Base-by-base conservation (phyloP, 176 grass and related monocot genomes). In the Panicum miliaceum region DNA sequence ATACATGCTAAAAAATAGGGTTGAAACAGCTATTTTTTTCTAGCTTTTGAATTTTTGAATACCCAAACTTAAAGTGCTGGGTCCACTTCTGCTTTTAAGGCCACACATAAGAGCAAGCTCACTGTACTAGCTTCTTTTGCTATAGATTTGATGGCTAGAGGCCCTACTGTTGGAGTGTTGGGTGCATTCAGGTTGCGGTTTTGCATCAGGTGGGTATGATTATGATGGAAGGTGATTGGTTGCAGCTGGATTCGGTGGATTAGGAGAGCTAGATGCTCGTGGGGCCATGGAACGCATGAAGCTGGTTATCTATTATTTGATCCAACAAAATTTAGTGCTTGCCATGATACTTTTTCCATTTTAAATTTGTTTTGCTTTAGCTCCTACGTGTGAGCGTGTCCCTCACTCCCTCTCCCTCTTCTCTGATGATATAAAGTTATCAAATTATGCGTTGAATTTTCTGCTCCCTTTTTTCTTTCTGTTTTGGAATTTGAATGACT, bases 121-220 rank as follows among this genome's bases (percentile, higher is more conserved):
- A 20, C 9, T 53, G 51, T 53, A 53, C 16, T 53, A 57, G 54
- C 54, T 10, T 57, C 54, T n/a, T n/a, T 22, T 23, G 54, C 54
- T 3, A 9, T 8, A n/a, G 20, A 57, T 57, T 56, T 22, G 20
- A 57, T n/a, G 19, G 54, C 20, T 57, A 57, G 53, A 22, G 54
- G 19, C 53, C 52, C 53, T 57, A 6, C 5, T 57, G 19, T 57
- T 22, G 19, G 54, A 6, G 1, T 57, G 19, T 57, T 22, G 19
- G 54, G 20, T n/a, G n/a, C 22, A 27, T 71, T 71, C 40, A 7
- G n/a, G 23, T 47, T 27, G 42, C 5, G 23, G 12, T 71, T 47
- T 71, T 47, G 42, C 45, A 71, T 71, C 68, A 71, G 68, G 68
- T 71, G 68, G 68, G 68, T 47, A 71, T 3, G 67, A 43, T 23